Conservation (phyloP, 305 asterid genomes). For the Ajuga reptans region DNA sequence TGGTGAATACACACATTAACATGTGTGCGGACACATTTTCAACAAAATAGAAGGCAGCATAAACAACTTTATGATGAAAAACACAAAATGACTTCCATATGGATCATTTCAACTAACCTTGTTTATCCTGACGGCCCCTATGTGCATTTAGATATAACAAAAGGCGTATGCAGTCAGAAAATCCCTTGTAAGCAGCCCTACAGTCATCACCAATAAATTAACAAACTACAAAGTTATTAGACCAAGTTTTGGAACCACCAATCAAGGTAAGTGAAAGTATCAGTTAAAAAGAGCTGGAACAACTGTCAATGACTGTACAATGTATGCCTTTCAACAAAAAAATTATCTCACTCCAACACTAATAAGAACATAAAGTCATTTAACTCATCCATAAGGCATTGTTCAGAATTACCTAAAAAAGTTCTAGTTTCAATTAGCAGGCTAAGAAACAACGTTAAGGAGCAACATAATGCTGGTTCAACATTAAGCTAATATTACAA, state of each 20-base stretch:
- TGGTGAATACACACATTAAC: conserved; percentile 16
- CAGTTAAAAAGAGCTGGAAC: not conserved
- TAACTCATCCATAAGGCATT: not conserved
- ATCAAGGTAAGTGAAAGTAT: not conserved
- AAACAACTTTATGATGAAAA: conserved; percentile 1
- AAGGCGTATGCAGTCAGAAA: conserved; percentile 89
- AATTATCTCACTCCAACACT: not conserved
- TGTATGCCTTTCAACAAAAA: not conserved
- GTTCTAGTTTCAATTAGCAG: conserved; percentile 1
- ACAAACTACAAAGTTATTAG: conserved; percentile 14
- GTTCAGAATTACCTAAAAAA: not conserved
- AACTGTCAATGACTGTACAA: not conserved
- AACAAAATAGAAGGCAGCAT: not conserved
- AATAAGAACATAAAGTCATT: conserved; percentile 3
- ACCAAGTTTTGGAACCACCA: conserved; percentile 8
- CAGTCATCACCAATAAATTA: conserved; percentile 24
- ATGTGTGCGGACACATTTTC: not conserved
- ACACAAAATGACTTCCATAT: not conserved
- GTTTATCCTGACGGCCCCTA: conserved; percentile 88
- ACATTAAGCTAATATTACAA: not conserved
- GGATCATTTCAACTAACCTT: conserved; percentile 44
- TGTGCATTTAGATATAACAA: conserved; percentile 79
- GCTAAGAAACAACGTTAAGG: not conserved
- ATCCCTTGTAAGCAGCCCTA: conserved; percentile 99
- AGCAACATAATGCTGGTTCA: conserved; percentile 7